Base-by-base conservation (phyloP, 768 basidiomycete species). In the Rhodotorula paludigena region DNA sequence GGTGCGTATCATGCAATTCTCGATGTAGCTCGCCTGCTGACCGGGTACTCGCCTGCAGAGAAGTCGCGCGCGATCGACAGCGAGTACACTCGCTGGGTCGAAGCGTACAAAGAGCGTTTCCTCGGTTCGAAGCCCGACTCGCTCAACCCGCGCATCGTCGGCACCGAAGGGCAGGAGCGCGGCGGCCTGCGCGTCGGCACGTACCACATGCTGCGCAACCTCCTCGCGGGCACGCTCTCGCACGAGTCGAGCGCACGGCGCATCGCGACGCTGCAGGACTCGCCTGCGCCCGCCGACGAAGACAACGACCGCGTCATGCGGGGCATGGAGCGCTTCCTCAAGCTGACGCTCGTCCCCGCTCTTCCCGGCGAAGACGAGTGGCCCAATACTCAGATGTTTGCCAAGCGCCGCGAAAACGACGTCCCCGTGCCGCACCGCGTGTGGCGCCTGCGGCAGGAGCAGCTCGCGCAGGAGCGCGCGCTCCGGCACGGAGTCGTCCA, bases 371-470 rank as follows among this genome's bases (percentile, higher is more conserved):
- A 35, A 20, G 33, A 53, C 57, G 23, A 28, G 15, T 55, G 64
- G 57, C 51, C 64, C 18, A 15, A 41, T 1, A 56, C n/a, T 18
- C 12, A 14, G n/a, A 7, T 9, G 15, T 32, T 14, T n/a, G 12
- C 21, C 3, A 20, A 23, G 15, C 30, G 42, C 8, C 39, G 55
- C 28, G 7, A 28, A 14, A 3, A 12, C 30, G 21, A 25, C 18
- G 48, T 61, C 32, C 25, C 21, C 7, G 47, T 49, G 39, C 65
- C 65, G 60, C 65, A 66, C 21, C 65, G 65, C 45, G 59, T 66
- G 4, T 66, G 65, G 65, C 35, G 54, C 11, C 36, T 60, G 12
- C 52, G 32, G 1, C 39, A 39, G 11, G 42, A 33, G 38, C 32
- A 45, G 20, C 32, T 45, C 15, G 44, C 32, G 32, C 25, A 58